phyloP scores from a whole-genome alignment of 352 stramenopile species.

The Blastocystis sp. region DNA sequence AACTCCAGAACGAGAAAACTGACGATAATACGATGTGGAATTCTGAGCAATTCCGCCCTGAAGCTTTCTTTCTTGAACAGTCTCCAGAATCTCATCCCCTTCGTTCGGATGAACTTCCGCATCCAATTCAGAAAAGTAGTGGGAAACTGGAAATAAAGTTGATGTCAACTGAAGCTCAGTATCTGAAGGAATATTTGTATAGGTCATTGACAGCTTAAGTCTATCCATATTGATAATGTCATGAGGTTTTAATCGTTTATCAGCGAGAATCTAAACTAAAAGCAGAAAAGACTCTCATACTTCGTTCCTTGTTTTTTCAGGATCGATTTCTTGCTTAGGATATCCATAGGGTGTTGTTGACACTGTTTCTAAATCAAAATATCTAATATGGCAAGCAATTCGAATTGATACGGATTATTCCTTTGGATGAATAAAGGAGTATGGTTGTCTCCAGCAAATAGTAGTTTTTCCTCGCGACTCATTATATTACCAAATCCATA shows the following conservation, averaged over 20 bases:
- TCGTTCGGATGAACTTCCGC: neutral
- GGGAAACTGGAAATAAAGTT: neutral
- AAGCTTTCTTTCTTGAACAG: neutral
- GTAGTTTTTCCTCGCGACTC: neutral
- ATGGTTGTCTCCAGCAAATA: neutral
- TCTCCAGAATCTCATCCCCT: neutral
- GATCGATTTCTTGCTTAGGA: neutral
- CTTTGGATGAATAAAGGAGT: neutral
- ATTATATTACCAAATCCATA: neutral
- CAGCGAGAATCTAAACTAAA: neutral
- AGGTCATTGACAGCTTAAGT: neutral
- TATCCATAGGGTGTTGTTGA: neutral
- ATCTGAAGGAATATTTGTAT: neutral
- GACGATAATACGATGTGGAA: slow-evolving; percentile 23
- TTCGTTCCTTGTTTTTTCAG: neutral
- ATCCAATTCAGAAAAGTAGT: neutral
- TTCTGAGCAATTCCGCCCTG: neutral
- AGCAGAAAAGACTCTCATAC: neutral
- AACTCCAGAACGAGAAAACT: neutral
- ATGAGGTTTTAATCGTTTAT: neutral
- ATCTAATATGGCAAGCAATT: neutral
- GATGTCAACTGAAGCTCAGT: neutral
- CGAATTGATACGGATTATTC: neutral
- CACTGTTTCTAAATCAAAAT: neutral
- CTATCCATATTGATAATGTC: neutral